phyloP scores from a whole-genome alignment of 179 eudicot species.

The Corrigiola litoralis region DNA sequence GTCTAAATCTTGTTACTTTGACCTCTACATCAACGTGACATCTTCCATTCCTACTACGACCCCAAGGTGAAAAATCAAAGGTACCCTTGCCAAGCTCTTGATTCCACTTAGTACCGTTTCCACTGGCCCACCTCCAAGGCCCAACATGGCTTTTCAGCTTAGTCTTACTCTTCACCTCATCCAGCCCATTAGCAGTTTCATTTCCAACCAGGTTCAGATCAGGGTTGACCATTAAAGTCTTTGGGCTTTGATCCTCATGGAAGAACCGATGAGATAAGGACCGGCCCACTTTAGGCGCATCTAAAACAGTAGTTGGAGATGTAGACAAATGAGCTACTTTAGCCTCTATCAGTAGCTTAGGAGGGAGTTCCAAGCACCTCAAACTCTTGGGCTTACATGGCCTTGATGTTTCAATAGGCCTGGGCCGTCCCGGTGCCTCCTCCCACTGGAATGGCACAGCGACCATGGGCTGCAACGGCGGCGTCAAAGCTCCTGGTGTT shows the following conservation, averaged over 20 bases:
- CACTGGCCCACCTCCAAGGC: constrained; percentile 25
- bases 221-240: background rate
- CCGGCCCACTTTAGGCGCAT: constrained; percentile 25
- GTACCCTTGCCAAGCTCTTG: background rate
- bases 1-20: constrained; percentile 22
- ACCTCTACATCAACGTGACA: constrained; percentile 16
- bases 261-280: constrained; percentile 21
- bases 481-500: constrained; percentile 40
- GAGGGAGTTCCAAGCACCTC: constrained; percentile 42
- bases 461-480: constrained; percentile 52
- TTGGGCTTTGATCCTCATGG: constrained; percentile 13
- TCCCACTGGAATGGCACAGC: constrained; percentile 79
- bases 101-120: constrained; percentile 12
- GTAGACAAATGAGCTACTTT: constrained; percentile 8
- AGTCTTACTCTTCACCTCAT: background rate
- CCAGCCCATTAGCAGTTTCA: background rate
- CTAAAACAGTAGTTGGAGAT: constrained; percentile 28
- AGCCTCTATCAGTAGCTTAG: constrained; percentile 15
- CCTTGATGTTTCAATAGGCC: constrained; percentile 15
- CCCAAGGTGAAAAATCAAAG: background rate
- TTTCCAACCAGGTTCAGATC: constrained; percentile 3
- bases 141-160: constrained; percentile 1
- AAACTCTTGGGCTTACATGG: constrained; percentile 38
- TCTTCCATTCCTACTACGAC: background rate
- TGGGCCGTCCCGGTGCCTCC: constrained; percentile 71